phyloP scores from a whole-genome alignment of 352 stramenopile genomes.

The Phytopythium kandeliae region DNA sequence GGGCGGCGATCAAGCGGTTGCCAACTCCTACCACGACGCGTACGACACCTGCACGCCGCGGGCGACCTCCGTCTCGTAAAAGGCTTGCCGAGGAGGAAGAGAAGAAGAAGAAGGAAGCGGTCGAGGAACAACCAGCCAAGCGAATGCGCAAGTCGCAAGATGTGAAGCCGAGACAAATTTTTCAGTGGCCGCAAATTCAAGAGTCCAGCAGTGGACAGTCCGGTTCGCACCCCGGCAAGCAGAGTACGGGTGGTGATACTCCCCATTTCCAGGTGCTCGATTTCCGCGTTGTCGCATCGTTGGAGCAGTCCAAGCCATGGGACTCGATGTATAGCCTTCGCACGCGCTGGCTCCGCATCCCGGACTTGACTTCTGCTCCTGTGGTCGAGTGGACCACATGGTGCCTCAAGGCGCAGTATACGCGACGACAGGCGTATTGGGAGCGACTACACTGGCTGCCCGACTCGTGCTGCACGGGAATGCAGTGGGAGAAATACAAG shows the following conservation, averaged over 20 bases:
- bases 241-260: neutral
- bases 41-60: neutral
- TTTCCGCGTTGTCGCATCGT: constrained; percentile 5
- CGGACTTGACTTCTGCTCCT: neutral
- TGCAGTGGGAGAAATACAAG: constrained; percentile 10
- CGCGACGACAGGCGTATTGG: constrained; percentile 2
- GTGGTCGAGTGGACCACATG: constrained; percentile 1
- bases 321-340: constrained; percentile 2
- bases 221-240: neutral
- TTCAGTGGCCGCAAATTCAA: constrained; percentile 2
- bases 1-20: neutral
- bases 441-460: constrained; percentile 6
- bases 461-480: constrained; percentile 1
- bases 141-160: neutral
- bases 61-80: neutral
- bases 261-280: neutral
- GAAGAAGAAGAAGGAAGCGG: neutral
- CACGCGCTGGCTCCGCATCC: constrained; percentile 1
- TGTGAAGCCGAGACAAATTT: neutral
- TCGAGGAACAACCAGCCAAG: neutral
- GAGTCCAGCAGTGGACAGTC: neutral
- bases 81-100: too few species aligned
- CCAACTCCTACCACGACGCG: neutral
- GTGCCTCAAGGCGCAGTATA: constrained; percentile 3
- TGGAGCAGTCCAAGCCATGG: constrained; percentile 5